Evolutionary conservation across 2,329 filamentous ascomycete species (phyloP).

Genomic region (Leptographium flavum): DNA sequence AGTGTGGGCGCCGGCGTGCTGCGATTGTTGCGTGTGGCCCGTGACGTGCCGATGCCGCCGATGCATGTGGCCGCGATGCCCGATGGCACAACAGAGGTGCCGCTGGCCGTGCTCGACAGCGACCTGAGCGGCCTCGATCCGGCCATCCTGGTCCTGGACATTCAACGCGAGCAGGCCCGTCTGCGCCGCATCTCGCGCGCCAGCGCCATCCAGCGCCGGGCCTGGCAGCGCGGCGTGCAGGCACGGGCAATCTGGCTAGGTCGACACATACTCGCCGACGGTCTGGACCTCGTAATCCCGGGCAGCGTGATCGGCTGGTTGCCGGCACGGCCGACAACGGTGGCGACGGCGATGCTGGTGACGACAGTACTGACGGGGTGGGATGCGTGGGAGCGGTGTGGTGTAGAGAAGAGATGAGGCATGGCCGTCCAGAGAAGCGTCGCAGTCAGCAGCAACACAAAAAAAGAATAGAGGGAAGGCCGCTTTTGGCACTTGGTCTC

Average conservation of each 20-base stretch:
- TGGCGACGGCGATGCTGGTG: slow-evolving; percentile 44
- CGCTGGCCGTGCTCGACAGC: slow-evolving; percentile 8
- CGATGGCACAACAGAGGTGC: slow-evolving; percentile 13
- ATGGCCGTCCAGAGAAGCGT: background rate
- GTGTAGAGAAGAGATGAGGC: background rate
- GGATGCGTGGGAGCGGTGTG: slow-evolving; percentile 42
- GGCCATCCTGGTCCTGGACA: background rate
- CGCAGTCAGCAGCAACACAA: background rate
- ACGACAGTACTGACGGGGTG: slow-evolving; percentile 46
- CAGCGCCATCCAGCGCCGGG: slow-evolving; percentile 19
- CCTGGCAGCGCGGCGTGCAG: slow-evolving; percentile 4
- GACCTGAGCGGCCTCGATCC: slow-evolving; percentile 10
- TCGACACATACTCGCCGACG: slow-evolving; percentile 38
- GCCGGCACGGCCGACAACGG: slow-evolving; percentile 29
- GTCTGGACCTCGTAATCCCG: slow-evolving; percentile 49
- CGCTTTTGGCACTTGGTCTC: too few species aligned
- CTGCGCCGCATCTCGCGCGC: slow-evolving; percentile 19
- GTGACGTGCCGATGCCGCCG: slow-evolving; percentile 21
- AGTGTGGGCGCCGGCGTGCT: slow-evolving; percentile 30
- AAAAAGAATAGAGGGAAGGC: background rate
- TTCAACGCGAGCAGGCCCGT: slow-evolving; percentile 20
- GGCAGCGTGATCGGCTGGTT: slow-evolving; percentile 47
- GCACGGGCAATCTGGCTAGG: slow-evolving; percentile 21
- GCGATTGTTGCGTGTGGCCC: slow-evolving; percentile 23
- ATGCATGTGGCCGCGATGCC: slow-evolving; percentile 13